Evolutionary conservation across 805 yeast species (phyloP).

Genomic region (Wickerhamiella dianesei): DNA sequence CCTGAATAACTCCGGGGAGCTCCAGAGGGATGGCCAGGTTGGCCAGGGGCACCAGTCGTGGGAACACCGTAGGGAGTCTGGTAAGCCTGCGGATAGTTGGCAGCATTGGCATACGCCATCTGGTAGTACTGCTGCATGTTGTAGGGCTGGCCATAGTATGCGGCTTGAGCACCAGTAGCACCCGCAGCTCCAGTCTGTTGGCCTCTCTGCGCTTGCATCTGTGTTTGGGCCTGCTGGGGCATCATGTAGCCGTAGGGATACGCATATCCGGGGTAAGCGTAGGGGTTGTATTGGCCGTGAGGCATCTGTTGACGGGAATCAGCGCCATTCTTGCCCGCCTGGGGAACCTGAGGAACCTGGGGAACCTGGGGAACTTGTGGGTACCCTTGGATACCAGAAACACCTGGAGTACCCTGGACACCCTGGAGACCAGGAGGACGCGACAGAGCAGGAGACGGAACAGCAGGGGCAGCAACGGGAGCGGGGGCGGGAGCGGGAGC

Average conservation of each 20-base stretch:
- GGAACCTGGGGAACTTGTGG: background rate
- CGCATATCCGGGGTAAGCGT: slow-evolving; percentile 3
- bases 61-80: background rate
- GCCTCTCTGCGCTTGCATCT: background rate
- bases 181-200: background rate
- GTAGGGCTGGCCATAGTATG: slow-evolving; percentile 1
- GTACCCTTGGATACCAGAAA: no score
- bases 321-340: background rate
- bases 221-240: slow-evolving; percentile 3
- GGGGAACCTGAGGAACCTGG: background rate
- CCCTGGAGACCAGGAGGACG: background rate
- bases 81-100: background rate
- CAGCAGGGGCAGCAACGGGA: background rate
- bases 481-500: background rate
- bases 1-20: background rate
- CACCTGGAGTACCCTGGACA: no score
- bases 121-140: slow-evolving; percentile 13
- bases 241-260: slow-evolving; percentile 5
- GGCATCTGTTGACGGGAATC: background rate
- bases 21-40: background rate
- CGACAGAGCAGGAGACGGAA: background rate
- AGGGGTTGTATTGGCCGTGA: background rate
- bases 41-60: background rate
- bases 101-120: slow-evolving; percentile 7
- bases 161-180: slow-evolving; percentile 1